These are phyloP conservation scores for Metschnikowia colocasiae DNA, from an alignment of 805 yeast genomes.

Conservation along the genomic window DNA sequence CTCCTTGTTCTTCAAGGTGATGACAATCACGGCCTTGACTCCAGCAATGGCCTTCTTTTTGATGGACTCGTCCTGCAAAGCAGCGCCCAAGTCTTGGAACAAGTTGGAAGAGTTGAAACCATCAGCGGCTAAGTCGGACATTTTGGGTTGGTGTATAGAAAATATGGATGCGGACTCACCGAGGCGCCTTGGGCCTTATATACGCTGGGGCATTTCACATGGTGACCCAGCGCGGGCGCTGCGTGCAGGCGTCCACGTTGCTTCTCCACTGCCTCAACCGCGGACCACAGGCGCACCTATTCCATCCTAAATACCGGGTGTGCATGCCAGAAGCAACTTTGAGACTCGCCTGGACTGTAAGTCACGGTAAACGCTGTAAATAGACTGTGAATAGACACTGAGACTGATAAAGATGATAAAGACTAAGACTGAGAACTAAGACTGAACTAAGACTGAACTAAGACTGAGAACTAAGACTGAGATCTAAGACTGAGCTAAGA, in stretches of 20 bases:
- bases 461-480: too few relatives aligned
- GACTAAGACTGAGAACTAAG: too few relatives aligned
- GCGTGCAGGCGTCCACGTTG: background rate
- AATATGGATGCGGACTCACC: background rate
- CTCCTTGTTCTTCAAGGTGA: slow-evolving; percentile 39
- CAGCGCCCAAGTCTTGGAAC: slow-evolving; percentile 38
- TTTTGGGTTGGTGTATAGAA: slow-evolving; percentile 7
- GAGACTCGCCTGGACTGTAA: too few relatives aligned
- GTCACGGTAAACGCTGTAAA: too few relatives aligned
- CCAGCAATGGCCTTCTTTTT: slow-evolving; percentile 40
- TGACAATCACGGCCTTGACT: slow-evolving; percentile 60
- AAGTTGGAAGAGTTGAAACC: slow-evolving; percentile 45
- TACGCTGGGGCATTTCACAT: slow-evolving; percentile 5
- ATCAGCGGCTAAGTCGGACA: slow-evolving; percentile 28
- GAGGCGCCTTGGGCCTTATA: background rate
- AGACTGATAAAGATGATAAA: too few relatives aligned
- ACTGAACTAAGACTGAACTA: too few relatives aligned
- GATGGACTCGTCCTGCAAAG: slow-evolving; percentile 33
- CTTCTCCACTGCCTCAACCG: slow-evolving; percentile 4
- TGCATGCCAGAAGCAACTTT: background rate
- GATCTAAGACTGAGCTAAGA: too few relatives aligned
- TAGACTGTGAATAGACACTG: too few relatives aligned
- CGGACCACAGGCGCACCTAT: background rate
- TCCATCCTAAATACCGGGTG: background rate
- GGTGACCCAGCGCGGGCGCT: slow-evolving; percentile 3